Percentiles rank a stretch among this genome's conserved stretches.
phyloP scores from a whole-genome alignment of 208 protist species.

The Leishmania amazonensis region DNA sequence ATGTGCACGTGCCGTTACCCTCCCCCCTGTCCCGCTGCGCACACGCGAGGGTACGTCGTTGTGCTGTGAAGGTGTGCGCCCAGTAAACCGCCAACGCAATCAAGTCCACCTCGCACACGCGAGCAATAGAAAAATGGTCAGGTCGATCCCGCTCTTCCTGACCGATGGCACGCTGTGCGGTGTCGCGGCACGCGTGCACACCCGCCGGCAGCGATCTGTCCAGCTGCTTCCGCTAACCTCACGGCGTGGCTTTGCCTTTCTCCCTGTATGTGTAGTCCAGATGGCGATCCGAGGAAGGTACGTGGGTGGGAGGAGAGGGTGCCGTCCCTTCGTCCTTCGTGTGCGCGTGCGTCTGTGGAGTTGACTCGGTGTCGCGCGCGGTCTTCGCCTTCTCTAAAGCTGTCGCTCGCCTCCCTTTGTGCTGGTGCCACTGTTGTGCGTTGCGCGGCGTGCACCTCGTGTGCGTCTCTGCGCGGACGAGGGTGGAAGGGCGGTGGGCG shows the following conservation, averaged over 20 bases:
- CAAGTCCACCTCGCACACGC: no score
- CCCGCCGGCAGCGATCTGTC: not conserved
- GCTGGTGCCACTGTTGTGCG: not conserved
- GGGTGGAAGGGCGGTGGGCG: not conserved
- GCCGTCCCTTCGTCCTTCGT: not conserved
- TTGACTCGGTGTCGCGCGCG: not conserved
- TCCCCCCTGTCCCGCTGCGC: not conserved
- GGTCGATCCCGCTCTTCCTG: not conserved
- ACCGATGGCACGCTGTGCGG: not conserved
- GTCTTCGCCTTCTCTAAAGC: not conserved
- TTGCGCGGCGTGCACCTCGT: not conserved
- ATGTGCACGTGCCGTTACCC: not conserved
- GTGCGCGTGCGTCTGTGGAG: slow-evolving; percentile 4
- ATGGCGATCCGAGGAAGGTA: not conserved
- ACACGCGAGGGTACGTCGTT: not conserved
- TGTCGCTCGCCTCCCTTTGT: not conserved
- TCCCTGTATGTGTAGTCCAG: not conserved
- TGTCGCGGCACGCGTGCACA: not conserved
- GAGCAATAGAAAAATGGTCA: not conserved
- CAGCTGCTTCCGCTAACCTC: not conserved
- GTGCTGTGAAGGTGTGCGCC: not conserved
- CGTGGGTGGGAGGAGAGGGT: not conserved
- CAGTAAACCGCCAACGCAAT: not conserved
- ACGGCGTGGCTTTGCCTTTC: not conserved
- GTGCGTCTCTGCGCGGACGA: not conserved